Evolutionary conservation across 768 basidiomycete genomes (phyloP), one percentile per base, ranked within the genome.

Genomic region (Rhodotorula diobovata): DNA sequence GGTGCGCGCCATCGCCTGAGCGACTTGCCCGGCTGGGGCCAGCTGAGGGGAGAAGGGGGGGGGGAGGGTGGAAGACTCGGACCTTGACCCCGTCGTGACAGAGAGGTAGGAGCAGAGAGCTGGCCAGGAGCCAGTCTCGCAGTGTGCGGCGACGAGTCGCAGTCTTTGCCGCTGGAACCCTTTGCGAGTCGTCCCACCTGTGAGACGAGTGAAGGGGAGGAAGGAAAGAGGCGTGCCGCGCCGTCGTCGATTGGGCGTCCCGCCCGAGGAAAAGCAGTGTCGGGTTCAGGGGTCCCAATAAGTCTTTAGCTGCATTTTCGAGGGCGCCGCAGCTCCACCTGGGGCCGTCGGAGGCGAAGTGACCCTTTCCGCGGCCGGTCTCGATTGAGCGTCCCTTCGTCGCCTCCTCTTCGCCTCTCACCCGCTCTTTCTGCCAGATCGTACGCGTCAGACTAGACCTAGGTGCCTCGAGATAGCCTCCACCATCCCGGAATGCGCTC

Each of bases 71-170:
- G 21, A 63, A 68, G 67, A 57, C 67, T 68, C 67, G 67, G 67
- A 68, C 67, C 67, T 68, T 68, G 67, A 68, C 67, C 67, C 67
- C 67, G 67, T 68, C 67, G 67, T 56, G 60, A 61, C 25, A 43
- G 20, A 14, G 39, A n/a, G 53, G 39, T n/a, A n/a, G n/a, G n/a
- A n/a, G n/a, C 32, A 39, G 25, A 20, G 34, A 11, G 5, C 32
- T 25, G 20, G 21, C 20, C 20, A 21, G 21, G 20, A 1, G 28
- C 43, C 7, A 21, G 25, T 43, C 30, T n/a, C 5, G 41, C 53
- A 46, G 54, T 62, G 67, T 48, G 67, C 59, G 35, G 67, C 67
- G 67, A 68, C 67, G 67, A 68, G 62, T 68, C 67, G 67, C 67
- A 48, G 67, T 62, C 67, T 68, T 68, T 50, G 67, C 28, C 18